Base-by-base conservation (phyloP, 2,329 filamentous ascomycete genomes). In the Scorias spongiosa region DNA sequence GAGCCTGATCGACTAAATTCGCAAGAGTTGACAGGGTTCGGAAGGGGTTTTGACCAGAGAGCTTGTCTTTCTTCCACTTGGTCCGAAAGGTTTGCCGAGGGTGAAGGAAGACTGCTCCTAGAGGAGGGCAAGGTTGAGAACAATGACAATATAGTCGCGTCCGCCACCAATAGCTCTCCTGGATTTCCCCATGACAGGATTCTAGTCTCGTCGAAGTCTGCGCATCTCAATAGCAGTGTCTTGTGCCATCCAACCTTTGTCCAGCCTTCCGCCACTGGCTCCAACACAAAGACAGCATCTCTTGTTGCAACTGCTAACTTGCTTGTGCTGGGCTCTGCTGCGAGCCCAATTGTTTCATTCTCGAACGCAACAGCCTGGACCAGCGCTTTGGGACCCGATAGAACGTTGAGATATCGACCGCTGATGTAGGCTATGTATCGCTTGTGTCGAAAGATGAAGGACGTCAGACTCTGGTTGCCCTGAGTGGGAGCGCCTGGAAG, bases 381-480 rank as follows among this genome's bases (percentile, higher is more conserved):
- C 49, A 95, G 76, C 44, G 75, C 75, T 48, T 80, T 72, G 42
- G 84, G 75, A 42, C 78, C 81, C 57, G 77, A 75, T 53, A 96
- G 78, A 55, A 98, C 80, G 43, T 91, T 78, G 51, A 96, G 76
- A 48, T 85, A 85, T 63, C 81, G 84, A 56, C 89, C 89, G 47
- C 84, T 91, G 51, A 95, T 82, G 65, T 96, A 98, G 42, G 78
- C 84, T 62, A 85, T 78, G 52, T 89, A 73, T 53, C 82, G 79
- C 57, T 75, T 72, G 51, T 72, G 72, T 55, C 83, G 74, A 81
- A 83, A 91, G 60, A 75, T 71, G 60, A 78, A 81, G 48, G 78
- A 81, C 62, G 77, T 76, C 60, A 87, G 70, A 66, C 81, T 79
- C 71, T 88, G 83, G 57, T 85, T 79, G 70, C 77, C 81, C 56